Base-by-base conservation (phyloP, 148 eudicot species). In the Rhododendron simsii region DNA sequence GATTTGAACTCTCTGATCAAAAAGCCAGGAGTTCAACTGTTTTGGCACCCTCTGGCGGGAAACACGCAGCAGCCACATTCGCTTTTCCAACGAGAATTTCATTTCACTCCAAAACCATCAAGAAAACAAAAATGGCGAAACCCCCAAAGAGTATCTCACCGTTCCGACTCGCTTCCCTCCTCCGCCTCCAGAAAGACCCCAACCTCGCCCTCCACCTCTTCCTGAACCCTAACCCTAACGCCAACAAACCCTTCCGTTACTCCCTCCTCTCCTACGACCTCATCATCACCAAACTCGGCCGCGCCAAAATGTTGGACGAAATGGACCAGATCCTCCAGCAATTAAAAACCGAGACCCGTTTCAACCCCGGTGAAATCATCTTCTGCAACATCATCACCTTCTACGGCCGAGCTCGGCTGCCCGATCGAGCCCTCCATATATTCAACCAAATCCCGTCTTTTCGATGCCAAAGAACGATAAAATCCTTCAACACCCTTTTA, bases 231-330 rank as follows among this genome's bases (percentile, higher is more conserved):
- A 84, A 74, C 80, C 85, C 90, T 39, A 84, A 74, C 80, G 84
- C 90, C 8, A 87, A 63, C 18, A 91, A 90, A 81, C 94, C 93
- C 87, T 90, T 89, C 89, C 87, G 89, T 21, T 85, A 93, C 91
- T 86, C 96, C 76, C 94, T 89, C 50, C 94, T 88, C 28, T 93
- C 94, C 51, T 95, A 92, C 84, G 98, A 95, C 80, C 87, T 95
- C 85, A 93, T 95, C 85, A 93, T 95, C 91, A 80, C 93, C 81
- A 95, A 94, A 88, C 96, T 95, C 82, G 98, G 98, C 74, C 89
- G 91, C 41, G 98, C 98, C 44, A 93, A 90, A 86, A 81, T 94
- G 93, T 93, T 94, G 84, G 69, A 86, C 39, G 90, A 95, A 89
- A 90, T 96, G 91, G 95, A 93, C 30, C 51, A 80, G 73, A 84